A percentile compares a stretch with the other conserved stretches of the same genome.
These are phyloP conservation scores for Viridothelium virens DNA, from an alignment of 495 filamentous ascomycete species.

Conservation along the genomic window DNA sequence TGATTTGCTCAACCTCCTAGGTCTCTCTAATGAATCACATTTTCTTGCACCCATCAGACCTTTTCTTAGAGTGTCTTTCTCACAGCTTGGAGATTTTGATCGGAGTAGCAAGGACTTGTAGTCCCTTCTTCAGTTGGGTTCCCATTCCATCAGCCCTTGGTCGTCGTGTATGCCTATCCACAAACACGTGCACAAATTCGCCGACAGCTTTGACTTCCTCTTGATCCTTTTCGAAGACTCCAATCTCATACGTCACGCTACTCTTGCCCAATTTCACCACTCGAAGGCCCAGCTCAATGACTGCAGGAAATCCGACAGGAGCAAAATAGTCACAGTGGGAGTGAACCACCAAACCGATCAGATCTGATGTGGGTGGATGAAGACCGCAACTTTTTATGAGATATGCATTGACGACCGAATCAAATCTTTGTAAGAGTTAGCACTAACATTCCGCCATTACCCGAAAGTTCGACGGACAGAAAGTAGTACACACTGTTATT, in stretches of 20 bases:
- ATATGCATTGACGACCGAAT: constrained; percentile 86
- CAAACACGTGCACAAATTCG: constrained; percentile 83
- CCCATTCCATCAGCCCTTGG: constrained; percentile 58
- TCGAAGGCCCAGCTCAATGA: constrained; percentile 71
- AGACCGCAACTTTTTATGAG: constrained; percentile 73
- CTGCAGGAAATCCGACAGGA: constrained; percentile 72
- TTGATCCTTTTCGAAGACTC: constrained; percentile 68
- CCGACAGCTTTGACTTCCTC: constrained; percentile 79
- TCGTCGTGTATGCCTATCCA: constrained; percentile 61
- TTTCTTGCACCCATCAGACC: not conserved
- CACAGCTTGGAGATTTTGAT: not conserved
- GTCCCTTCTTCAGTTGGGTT: not conserved
- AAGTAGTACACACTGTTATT: constrained; percentile 81
- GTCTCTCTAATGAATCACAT: not conserved
- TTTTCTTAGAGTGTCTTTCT: not conserved
- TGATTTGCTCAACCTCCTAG: not conserved
- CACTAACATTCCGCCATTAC: not conserved
- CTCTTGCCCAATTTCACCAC: constrained; percentile 78
- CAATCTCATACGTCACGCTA: constrained; percentile 89
- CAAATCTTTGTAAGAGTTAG: constrained; percentile 39
- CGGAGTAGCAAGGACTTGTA: not conserved
- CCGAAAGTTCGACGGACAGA: constrained; percentile 39
- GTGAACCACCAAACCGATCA: constrained; percentile 76
- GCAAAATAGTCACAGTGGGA: constrained; percentile 79
- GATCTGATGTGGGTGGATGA: constrained; percentile 57